A percentile compares a stretch with the other conserved stretches of the same genome.
phyloP scores from a whole-genome alignment of 1,284 basidiomycete species.

The Cystobasidiaceae sp. region DNA sequence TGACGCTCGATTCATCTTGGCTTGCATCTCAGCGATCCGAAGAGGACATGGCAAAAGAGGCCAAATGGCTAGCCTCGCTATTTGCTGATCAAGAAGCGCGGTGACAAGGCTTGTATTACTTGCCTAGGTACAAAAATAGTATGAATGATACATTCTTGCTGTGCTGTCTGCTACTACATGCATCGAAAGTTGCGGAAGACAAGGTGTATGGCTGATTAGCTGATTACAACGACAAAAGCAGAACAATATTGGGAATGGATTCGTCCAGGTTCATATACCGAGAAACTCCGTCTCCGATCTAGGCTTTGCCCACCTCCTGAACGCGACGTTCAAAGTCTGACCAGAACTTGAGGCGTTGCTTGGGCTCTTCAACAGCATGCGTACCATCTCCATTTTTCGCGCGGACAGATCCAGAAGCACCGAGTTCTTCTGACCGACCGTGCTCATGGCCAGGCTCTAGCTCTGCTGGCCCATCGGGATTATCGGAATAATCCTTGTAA shows the following conservation, averaged over 20 bases:
- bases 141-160: too few relatives aligned
- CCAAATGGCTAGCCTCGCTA: slow-evolving; percentile 55
- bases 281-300: too few relatives aligned
- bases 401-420: not conserved
- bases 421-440: not conserved
- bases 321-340: not conserved
- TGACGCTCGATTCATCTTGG: slow-evolving; percentile 65
- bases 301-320: too few relatives aligned
- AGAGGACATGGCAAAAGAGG: slow-evolving; percentile 72
- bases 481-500: slow-evolving; percentile 15
- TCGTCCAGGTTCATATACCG: too few relatives aligned
- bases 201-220: too few relatives aligned
- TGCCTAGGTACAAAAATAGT: not conserved
- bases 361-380: not conserved
- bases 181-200: too few relatives aligned
- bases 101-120: not conserved
- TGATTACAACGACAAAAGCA: too few relatives aligned
- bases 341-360: slow-evolving; percentile 12
- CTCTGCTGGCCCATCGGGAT: slow-evolving; percentile 4
- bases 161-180: too few relatives aligned
- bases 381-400: not conserved
- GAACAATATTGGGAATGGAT: too few relatives aligned
- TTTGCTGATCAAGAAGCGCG: slow-evolving; percentile 7
- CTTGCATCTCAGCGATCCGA: slow-evolving; percentile 59
- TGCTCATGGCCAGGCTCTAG: not conserved